Evolutionary conservation across 2,329 filamentous ascomycete genomes (phyloP), one percentile per base, ranked within the genome.

Genomic region (Ophiocordyceps robertsii): DNA sequence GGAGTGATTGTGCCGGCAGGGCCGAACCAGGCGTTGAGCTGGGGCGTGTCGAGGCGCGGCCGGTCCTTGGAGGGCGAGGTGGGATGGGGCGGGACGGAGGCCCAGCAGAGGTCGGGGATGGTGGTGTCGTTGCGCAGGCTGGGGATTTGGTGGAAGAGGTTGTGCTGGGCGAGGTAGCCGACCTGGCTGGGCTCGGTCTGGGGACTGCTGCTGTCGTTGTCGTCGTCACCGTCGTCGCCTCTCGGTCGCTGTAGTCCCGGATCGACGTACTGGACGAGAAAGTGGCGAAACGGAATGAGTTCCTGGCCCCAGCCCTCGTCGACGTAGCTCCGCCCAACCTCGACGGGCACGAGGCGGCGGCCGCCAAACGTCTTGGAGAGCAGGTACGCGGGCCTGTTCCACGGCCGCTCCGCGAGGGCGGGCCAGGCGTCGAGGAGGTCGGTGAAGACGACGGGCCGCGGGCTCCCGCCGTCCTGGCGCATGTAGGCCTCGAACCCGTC

Each of bases 1-100:
- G 92, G 92, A 1, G 88, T 95, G 48, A 95, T 89, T 0, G 92
- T 96, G 40, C 79, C 80, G 0, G 79, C 69, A 0, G 92, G 92
- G 0, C 92, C 92, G 48, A 96, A 82, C 92, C 92, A 98, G 8
- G 86, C 88, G 60, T 96, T 94, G 16, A 93, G 69, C 37, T 84
- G 67, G 0, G 86, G 86, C 19, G 76, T 70, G 7, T 68, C 68
- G 12, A 73, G 60, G 32, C 63, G 61, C 2, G 63, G 58, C 43
- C 65, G 61, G 49, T 65, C 49, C 33, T 59, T 53, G 6, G 54
- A 45, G 6, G 56, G 43, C 39, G 61, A 57, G 3, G 56, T 54
- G 13, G 67, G 67, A 45, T 78, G 73, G 0, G 65, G 64, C 0
- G 84, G 81, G 0, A 84, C 81, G 2, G 68, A 60, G 6, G 80